Evolutionary conservation across 352 stramenopile genomes (phyloP).

Genomic region (Saprolegnia diclina): DNA sequence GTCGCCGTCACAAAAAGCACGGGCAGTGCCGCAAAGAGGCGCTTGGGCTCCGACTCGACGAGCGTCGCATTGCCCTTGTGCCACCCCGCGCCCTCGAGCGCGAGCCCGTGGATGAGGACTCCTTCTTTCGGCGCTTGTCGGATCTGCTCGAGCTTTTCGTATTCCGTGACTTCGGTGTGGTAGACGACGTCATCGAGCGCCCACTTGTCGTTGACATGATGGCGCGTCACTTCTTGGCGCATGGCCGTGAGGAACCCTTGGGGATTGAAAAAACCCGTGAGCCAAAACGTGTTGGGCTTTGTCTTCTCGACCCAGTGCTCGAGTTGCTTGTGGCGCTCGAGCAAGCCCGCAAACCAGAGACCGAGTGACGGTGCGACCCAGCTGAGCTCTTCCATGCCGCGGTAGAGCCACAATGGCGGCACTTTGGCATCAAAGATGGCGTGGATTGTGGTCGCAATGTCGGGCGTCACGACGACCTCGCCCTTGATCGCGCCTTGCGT

Average conservation of each 20-base stretch:
- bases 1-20: constrained; percentile 74
- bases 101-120: constrained; percentile 63
- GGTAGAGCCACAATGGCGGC: constrained; percentile 45
- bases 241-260: constrained; percentile 76
- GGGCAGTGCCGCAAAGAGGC: constrained; percentile 59
- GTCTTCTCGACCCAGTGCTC: constrained; percentile 57
- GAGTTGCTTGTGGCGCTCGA: constrained; percentile 52
- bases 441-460: constrained; percentile 51
- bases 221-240: constrained; percentile 60
- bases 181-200: constrained; percentile 73
- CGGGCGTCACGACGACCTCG: constrained; percentile 50
- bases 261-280: constrained; percentile 66
- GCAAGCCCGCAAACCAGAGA: constrained; percentile 59
- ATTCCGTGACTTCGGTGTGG: constrained; percentile 78
- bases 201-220: constrained; percentile 68
- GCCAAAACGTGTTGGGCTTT: constrained; percentile 64
- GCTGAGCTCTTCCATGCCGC: constrained; percentile 54
- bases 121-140: constrained; percentile 64
- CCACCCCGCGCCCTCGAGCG: constrained; percentile 70
- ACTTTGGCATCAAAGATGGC: constrained; percentile 69
- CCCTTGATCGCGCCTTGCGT: constrained; percentile 53
- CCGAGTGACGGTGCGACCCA: constrained; percentile 62
- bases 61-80: constrained; percentile 62
- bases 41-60: constrained; percentile 73
- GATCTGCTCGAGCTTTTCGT: constrained; percentile 71